These are phyloP conservation scores for Lentinula aciculospora DNA, from an alignment of 768 basidiomycete genomes.

Conservation along the genomic window DNA sequence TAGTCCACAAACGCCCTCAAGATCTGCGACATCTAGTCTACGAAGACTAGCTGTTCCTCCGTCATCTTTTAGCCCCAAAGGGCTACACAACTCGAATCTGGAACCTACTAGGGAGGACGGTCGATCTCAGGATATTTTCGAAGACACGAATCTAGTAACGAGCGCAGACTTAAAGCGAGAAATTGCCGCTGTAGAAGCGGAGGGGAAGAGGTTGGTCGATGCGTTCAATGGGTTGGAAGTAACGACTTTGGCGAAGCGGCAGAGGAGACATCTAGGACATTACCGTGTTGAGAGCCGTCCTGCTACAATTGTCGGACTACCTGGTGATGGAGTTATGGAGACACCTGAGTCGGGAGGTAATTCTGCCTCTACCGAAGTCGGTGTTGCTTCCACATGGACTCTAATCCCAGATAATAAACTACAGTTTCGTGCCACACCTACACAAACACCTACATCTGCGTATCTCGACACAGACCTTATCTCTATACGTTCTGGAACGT, in stretches of 20 bases:
- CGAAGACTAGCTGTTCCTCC: slow-evolving; percentile 50
- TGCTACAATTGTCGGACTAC: slow-evolving; percentile 10
- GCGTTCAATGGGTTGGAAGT: slow-evolving; percentile 79
- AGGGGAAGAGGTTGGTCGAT: slow-evolving; percentile 65
- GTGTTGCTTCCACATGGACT: slow-evolving; percentile 24
- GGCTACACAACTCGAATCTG: slow-evolving; percentile 25
- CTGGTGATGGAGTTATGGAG: not conserved
- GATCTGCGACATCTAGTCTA: slow-evolving; percentile 39
- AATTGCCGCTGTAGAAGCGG: slow-evolving; percentile 64
- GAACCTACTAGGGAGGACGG: slow-evolving; percentile 25
- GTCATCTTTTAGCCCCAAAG: slow-evolving; percentile 45
- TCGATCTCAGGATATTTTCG: slow-evolving; percentile 34
- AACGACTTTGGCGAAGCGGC: slow-evolving; percentile 51
- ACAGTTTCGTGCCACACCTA: slow-evolving; percentile 22
- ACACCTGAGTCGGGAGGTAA: slow-evolving; percentile 12
- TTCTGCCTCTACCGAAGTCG: slow-evolving; percentile 12
- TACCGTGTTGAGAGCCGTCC: not conserved
- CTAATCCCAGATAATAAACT: slow-evolving; percentile 29
- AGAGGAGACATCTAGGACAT: slow-evolving; percentile 13
- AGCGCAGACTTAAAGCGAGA: slow-evolving; percentile 60
- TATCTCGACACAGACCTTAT: slow-evolving; percentile 41
- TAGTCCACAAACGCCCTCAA: slow-evolving; percentile 28
- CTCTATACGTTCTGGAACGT: slow-evolving; percentile 51
- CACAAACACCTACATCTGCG: not conserved
- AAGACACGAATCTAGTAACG: slow-evolving; percentile 55